Conservation (phyloP, 371 early-diverging fungal genomes). For the Saksenaea vasiformis region DNA sequence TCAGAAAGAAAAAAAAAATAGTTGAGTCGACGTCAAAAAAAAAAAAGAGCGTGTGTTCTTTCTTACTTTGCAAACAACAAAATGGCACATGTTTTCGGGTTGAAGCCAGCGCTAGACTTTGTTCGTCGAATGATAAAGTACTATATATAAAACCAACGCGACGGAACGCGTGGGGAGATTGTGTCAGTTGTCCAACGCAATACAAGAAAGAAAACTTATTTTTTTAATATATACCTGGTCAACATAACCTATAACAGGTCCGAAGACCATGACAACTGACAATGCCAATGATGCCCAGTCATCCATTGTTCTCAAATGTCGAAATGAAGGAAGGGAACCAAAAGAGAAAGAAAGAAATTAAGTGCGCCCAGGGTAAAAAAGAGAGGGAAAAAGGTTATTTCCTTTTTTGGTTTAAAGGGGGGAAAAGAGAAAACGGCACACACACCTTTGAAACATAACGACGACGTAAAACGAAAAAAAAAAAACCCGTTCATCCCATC, state of each 20-base stretch:
- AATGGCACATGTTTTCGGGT: conserved; percentile 29
- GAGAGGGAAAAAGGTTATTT: background rate
- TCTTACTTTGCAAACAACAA: conserved; percentile 31
- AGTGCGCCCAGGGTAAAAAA: background rate
- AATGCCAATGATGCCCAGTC: conserved; percentile 13
- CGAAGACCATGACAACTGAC: conserved; percentile 26
- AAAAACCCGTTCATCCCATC: too few species aligned
- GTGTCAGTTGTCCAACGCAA: background rate
- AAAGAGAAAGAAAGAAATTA: background rate
- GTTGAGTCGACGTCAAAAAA: background rate
- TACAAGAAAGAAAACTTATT: background rate
- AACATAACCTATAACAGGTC: conserved; percentile 28
- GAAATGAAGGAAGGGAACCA: background rate
- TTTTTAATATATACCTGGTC: conserved; percentile 16
- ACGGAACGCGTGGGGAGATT: background rate
- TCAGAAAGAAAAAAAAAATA: background rate
- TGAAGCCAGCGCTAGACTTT: conserved; percentile 30
- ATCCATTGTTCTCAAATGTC: conserved; percentile 6
- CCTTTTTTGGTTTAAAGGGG: background rate
- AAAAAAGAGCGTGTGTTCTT: background rate
- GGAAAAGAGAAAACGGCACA: background rate
- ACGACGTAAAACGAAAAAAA: too few species aligned
- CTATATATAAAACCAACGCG: conserved; percentile 1
- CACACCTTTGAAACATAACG: too few species aligned
- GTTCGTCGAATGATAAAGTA: conserved; percentile 23